Evolutionary conservation across 306 rosid species (phyloP).

Genomic region (Glycyrrhiza uralensis): DNA sequence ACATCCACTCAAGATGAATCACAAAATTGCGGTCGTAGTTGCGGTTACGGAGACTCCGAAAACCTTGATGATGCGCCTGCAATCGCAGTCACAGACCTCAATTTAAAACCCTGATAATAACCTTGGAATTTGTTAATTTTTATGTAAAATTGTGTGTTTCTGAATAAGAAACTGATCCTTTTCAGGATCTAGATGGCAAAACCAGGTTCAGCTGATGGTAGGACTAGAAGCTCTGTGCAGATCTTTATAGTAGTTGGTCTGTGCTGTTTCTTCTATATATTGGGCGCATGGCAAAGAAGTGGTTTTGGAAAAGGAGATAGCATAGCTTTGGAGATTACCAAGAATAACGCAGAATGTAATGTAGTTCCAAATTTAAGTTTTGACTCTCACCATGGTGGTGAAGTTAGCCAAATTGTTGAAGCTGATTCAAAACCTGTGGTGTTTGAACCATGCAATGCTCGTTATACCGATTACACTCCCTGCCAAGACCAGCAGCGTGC

Average conservation of each 20-base stretch:
- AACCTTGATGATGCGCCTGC: no score
- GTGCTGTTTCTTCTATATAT: constrained; percentile 85
- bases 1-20: no score
- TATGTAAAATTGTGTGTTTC: background rate
- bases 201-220: constrained; percentile 58
- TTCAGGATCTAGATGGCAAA: constrained; percentile 80
- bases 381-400: constrained; percentile 39
- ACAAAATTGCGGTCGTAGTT: no score
- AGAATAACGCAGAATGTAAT: constrained; percentile 59
- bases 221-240: constrained; percentile 86
- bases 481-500: constrained; percentile 88
- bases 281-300: constrained; percentile 99
- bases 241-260: constrained; percentile 81
- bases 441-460: constrained; percentile 47
- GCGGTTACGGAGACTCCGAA: no score
- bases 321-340: constrained; percentile 77
- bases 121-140: background rate
- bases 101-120: no score
- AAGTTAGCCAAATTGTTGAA: constrained; percentile 37
- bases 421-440: constrained; percentile 39
- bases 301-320: constrained; percentile 98
- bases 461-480: constrained; percentile 75
- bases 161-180: background rate
- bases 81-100: no score
- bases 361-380: constrained; percentile 53